Conservation (phyloP, 2,329 filamentous ascomycete genomes). For the Grosmannia clavigera region DNA sequence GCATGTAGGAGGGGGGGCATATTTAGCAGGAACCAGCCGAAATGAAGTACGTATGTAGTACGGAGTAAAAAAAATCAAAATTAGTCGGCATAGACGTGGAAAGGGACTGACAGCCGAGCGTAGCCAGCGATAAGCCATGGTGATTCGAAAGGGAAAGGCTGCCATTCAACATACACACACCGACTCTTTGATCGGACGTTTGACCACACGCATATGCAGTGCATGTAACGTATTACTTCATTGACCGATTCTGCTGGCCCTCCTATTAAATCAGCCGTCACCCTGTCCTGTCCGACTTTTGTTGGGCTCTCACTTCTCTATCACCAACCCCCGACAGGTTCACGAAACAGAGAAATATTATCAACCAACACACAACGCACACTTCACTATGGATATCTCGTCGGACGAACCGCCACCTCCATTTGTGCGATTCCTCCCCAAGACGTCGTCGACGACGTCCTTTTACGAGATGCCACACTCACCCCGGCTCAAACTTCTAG, state of each 20-base stretch:
- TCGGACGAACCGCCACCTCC: constrained; percentile 12
- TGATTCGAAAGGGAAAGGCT: background rate
- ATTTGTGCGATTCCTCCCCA: constrained; percentile 11
- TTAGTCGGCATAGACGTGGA: background rate
- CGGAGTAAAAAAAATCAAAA: background rate
- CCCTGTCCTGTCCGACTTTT: background rate
- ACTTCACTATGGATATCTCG: constrained; percentile 6
- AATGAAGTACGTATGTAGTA: background rate
- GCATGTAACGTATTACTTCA: background rate
- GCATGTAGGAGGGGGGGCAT: no score
- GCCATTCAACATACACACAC: background rate
- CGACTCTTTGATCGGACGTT: background rate
- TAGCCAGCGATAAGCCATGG: background rate
- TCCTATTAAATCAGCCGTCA: background rate
- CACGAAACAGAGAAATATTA: background rate
- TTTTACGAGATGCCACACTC: constrained; percentile 14
- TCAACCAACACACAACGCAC: background rate
- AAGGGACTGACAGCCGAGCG: background rate
- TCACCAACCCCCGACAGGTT: background rate
- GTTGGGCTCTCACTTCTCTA: background rate
- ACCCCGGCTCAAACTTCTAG: constrained; percentile 44
- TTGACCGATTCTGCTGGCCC: background rate
- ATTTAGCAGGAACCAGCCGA: background rate
- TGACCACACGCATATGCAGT: background rate
- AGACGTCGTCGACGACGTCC: constrained; percentile 10